Percentiles rank a stretch among this genome's conserved stretches.
These are phyloP conservation scores for Daedaleopsis sinensis DNA, from an alignment of 768 basidiomycete genomes.

Conservation along the genomic window DNA sequence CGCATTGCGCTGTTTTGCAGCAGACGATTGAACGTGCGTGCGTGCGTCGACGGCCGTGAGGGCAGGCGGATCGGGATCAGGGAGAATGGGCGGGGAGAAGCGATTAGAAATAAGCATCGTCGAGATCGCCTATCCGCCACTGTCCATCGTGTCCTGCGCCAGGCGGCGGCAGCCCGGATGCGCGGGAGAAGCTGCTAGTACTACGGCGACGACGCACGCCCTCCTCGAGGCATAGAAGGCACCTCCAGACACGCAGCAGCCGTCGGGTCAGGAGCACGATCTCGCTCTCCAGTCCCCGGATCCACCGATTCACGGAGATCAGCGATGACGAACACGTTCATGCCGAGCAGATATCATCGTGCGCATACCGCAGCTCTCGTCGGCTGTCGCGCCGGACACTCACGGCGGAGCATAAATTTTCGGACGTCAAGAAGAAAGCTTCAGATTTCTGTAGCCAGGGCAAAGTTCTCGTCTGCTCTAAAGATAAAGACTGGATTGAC, in stretches of 20 bases:
- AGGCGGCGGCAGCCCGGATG: background rate
- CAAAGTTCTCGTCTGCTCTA: too few relatives aligned
- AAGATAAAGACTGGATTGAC: too few relatives aligned
- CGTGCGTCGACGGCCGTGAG: background rate
- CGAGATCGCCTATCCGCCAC: background rate
- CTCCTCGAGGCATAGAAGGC: background rate
- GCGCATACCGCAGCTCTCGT: background rate
- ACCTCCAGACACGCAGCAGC: background rate
- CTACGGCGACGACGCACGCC: background rate
- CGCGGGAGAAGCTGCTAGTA: slow-evolving; percentile 4
- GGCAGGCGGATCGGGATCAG: background rate
- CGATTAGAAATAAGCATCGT: slow-evolving; percentile 9
- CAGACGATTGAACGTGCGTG: background rate
- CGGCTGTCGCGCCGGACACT: background rate
- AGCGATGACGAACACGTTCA: background rate
- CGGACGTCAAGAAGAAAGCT: too few relatives aligned
- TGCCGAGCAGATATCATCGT: background rate
- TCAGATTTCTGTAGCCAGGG: too few relatives aligned
- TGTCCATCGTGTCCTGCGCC: background rate
- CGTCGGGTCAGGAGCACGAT: background rate
- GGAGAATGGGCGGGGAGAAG: background rate
- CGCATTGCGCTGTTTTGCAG: background rate
- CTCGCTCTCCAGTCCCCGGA: background rate
- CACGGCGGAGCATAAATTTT: background rate
- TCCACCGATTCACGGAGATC: background rate